phyloP scores from a whole-genome alignment of 2,329 filamentous ascomycete genomes.

The Huntiella decipiens region DNA sequence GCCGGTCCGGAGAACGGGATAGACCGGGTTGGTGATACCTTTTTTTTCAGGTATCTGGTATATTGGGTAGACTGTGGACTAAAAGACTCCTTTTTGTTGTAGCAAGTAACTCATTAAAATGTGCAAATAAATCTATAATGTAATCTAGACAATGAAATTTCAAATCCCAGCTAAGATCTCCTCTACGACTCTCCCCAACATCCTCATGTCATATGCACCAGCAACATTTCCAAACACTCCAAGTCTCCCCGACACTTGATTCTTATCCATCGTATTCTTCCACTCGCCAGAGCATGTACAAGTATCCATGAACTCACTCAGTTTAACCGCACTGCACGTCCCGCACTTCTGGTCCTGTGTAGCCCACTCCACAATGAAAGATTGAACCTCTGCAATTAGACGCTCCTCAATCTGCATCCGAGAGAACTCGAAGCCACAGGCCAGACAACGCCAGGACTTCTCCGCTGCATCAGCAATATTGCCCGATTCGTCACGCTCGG shows the following conservation, averaged over 20 bases:
- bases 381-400: conserved; percentile 59
- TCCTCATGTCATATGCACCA: conserved; percentile 58
- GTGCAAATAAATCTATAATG: background rate
- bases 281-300: conserved; percentile 83
- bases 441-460: conserved; percentile 53
- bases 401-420: conserved; percentile 68
- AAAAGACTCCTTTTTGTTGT: background rate
- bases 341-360: conserved; percentile 76
- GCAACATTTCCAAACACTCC: conserved; percentile 57
- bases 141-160: background rate
- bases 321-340: conserved; percentile 50
- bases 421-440: conserved; percentile 59
- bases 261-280: conserved; percentile 50
- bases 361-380: conserved; percentile 58
- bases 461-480: conserved; percentile 14
- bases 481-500: conserved; percentile 20
- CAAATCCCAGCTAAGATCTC: conserved; percentile 35
- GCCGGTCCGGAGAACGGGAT: too few relatives aligned
- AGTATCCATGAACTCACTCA: conserved; percentile 93
- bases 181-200: conserved; percentile 59
- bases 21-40: background rate
- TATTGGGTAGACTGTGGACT: background rate
- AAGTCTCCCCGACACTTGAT: conserved; percentile 45
- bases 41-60: background rate
- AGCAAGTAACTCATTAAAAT: background rate